Percentiles rank a stretch among this genome's conserved stretches.
Conservation (phyloP, 75 land plant genomes). For the Pinus taeda region DNA sequence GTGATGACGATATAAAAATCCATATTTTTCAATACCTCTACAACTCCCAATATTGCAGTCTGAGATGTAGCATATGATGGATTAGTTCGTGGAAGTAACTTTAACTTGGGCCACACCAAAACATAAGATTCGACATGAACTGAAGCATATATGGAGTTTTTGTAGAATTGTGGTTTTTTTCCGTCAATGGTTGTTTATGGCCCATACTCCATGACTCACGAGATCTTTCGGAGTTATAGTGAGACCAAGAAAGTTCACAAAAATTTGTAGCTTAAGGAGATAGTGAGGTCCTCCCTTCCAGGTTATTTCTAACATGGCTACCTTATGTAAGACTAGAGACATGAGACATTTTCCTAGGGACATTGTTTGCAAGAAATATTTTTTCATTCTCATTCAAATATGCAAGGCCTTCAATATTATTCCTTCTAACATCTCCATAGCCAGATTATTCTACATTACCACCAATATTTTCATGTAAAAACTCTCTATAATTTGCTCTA, state of each 20-base stretch:
- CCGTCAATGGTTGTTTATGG: not conserved
- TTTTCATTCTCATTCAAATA: too few relatives aligned
- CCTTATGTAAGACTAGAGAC: not conserved
- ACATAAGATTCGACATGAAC: conserved; percentile 17
- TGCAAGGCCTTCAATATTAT: too few relatives aligned
- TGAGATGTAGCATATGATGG: conserved; percentile 41
- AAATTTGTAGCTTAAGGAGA: too few relatives aligned
- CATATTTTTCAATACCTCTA: too few relatives aligned
- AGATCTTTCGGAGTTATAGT: not conserved
- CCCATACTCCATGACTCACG: not conserved
- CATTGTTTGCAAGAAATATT: too few relatives aligned
- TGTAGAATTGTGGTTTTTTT: not conserved
- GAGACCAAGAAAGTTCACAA: not conserved
- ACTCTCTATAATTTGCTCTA: too few relatives aligned
- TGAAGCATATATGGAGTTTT: not conserved
- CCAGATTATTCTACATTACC: too few relatives aligned
- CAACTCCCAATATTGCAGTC: not conserved
- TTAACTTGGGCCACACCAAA: conserved; percentile 71
- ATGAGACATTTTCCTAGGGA: not conserved
- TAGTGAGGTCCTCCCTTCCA: not conserved
- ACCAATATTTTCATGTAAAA: too few relatives aligned
- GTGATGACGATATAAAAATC: too few relatives aligned
- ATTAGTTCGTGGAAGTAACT: conserved; percentile 78
- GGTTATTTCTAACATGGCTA: not conserved
- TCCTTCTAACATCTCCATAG: too few relatives aligned